These are phyloP conservation scores for Phytophthora melonis DNA, from an alignment of 352 stramenopile species.

Conservation along the genomic window DNA sequence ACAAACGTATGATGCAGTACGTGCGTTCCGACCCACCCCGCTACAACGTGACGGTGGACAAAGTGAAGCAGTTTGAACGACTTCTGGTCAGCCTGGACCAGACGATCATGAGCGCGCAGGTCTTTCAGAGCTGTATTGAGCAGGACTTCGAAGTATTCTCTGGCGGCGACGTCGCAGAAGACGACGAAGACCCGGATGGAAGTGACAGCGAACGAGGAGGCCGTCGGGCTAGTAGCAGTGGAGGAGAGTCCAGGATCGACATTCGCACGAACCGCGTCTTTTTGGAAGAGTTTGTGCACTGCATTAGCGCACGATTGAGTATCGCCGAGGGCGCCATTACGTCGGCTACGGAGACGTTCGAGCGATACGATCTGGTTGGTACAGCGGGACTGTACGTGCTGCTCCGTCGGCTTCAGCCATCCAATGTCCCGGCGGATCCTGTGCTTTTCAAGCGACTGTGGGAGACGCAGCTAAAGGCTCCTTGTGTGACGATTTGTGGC, in stretches of 20 bases:
- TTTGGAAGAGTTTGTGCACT: conserved; percentile 89
- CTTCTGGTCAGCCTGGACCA: conserved; percentile 89
- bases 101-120: conserved; percentile 89
- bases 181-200: conserved; percentile 67
- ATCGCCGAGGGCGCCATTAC: conserved; percentile 80
- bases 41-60: conserved; percentile 86
- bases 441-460: conserved; percentile 93
- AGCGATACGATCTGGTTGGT: conserved; percentile 89
- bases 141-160: conserved; percentile 91
- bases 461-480: conserved; percentile 85
- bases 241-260: conserved; percentile 79
- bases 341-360: conserved; percentile 88
- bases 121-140: conserved; percentile 90
- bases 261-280: conserved; percentile 88
- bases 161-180: conserved; percentile 61
- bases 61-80: conserved; percentile 88
- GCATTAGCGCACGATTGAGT: conserved; percentile 74
- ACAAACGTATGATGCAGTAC: conserved; percentile 94
- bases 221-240: conserved; percentile 64
- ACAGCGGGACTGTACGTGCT: conserved; percentile 93
- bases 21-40: conserved; percentile 81
- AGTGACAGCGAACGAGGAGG: conserved; percentile 61
- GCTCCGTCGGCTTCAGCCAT: conserved; percentile 81
- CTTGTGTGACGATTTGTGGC: conserved; percentile 84
- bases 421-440: conserved; percentile 86